phyloP scores from a whole-genome alignment of 495 filamentous ascomycete species.

The Saxispiralis lemnorum region DNA sequence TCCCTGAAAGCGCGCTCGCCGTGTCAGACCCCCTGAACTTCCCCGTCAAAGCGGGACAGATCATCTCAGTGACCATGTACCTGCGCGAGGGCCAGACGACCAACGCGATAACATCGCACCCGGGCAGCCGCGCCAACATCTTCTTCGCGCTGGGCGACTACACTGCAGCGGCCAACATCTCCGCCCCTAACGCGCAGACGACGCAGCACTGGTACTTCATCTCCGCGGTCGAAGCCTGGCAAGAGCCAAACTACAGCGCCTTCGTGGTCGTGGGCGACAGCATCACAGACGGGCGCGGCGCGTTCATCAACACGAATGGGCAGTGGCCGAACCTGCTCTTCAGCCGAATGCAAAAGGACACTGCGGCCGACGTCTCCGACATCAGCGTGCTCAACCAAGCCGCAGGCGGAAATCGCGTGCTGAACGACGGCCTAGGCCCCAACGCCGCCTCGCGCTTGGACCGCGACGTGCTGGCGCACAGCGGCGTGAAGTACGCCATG shows the following conservation, averaged over 20 bases:
- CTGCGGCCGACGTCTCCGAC: conserved; percentile 21
- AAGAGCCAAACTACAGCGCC: conserved; percentile 26
- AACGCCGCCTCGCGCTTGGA: conserved; percentile 43
- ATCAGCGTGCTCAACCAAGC: conserved; percentile 52
- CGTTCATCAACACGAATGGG: conserved; percentile 45
- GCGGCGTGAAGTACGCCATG: conserved; percentile 42
- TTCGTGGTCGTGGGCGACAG: conserved; percentile 54
- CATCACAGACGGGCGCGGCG: conserved; percentile 55
- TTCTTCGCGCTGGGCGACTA: conserved; percentile 40
- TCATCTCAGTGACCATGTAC: conserved; percentile 43
- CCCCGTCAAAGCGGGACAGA: conserved; percentile 28
- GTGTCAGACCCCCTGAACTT: conserved; percentile 50
- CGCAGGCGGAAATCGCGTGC: conserved; percentile 53
- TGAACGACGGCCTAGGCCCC: conserved; percentile 45
- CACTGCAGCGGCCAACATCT: conserved; percentile 30
- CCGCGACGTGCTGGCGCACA: conserved; percentile 41
- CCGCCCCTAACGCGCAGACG: conserved; percentile 17
- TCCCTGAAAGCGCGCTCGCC: conserved; percentile 39
- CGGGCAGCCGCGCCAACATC: conserved; percentile 48
- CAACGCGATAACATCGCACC: conserved; percentile 44
- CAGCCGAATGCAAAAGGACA: conserved; percentile 32
- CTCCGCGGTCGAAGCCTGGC: conserved; percentile 40
- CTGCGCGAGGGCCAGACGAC: conserved; percentile 37
- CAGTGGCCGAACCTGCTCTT: conserved; percentile 51
- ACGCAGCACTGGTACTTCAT: conserved; percentile 31